These are phyloP conservation scores for Chrysosporium keratinophilum DNA, from an alignment of 2,329 filamentous ascomycete species.

Conservation along the genomic window DNA sequence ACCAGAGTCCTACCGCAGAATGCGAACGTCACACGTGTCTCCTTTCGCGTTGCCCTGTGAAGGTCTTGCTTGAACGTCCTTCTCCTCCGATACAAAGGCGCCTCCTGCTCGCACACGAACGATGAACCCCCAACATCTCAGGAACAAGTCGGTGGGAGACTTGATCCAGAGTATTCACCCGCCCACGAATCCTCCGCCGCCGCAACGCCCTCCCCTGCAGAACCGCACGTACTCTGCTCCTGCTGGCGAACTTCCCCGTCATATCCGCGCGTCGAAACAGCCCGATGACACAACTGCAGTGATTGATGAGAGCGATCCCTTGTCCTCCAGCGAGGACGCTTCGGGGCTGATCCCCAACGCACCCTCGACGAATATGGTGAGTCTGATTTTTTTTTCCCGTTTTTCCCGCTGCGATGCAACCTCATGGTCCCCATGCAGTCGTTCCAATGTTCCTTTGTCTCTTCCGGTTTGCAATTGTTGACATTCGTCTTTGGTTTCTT, in stretches of 20 bases:
- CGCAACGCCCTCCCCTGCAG: constrained; percentile 25
- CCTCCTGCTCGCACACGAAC: background rate
- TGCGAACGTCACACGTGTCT: constrained; percentile 7
- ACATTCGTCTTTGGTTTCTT: background rate
- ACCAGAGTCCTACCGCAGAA: background rate
- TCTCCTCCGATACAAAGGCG: background rate
- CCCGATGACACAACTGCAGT: constrained; percentile 21
- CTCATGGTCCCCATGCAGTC: background rate
- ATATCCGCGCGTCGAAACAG: constrained; percentile 18
- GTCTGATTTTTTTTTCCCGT: background rate
- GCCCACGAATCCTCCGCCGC: constrained; percentile 16
- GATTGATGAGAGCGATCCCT: constrained; percentile 6
- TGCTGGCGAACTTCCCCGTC: constrained; percentile 18
- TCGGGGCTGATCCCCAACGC: background rate
- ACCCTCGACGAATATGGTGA: background rate
- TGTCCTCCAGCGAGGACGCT: constrained; percentile 1
- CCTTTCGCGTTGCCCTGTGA: background rate
- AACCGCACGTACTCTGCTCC: constrained; percentile 30
- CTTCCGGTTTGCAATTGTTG: background rate
- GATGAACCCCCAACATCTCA: constrained; percentile 4
- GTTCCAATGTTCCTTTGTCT: background rate
- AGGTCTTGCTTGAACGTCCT: too few relatives aligned
- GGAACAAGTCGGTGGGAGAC: constrained; percentile 8
- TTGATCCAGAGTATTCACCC: background rate
- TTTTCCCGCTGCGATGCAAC: background rate